Conservation (phyloP, 352 stramenopile genomes). For the Phytopythium mirpurense region DNA sequence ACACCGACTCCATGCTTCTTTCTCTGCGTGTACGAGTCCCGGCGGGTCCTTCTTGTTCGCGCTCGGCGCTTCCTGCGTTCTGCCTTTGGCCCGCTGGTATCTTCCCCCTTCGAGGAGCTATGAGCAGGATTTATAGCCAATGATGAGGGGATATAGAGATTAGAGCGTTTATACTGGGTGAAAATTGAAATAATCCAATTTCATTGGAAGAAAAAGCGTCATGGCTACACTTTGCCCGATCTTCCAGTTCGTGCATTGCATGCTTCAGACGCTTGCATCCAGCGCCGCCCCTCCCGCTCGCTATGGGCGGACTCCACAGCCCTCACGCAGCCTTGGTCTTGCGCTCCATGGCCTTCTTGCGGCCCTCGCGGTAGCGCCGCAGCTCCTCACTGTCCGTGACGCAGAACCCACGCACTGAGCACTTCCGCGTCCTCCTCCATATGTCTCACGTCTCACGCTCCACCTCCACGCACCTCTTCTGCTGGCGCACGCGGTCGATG, state of each 20-base stretch:
- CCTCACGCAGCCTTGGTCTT: constrained; percentile 29
- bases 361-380: constrained; percentile 48
- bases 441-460: not conserved
- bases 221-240: constrained; percentile 14
- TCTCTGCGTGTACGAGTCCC: constrained; percentile 5
- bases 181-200: not conserved
- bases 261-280: no score
- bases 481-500: constrained; percentile 64
- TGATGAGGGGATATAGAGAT: not conserved
- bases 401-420: not conserved
- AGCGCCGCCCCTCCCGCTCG: not conserved
- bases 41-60: no score
- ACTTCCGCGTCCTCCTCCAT: no score
- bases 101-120: constrained; percentile 1
- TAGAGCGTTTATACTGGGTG: not conserved
- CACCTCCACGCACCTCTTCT: constrained; percentile 39
- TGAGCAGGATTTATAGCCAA: not conserved
- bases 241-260: no score
- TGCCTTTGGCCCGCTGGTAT: not conserved
- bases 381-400: constrained; percentile 46
- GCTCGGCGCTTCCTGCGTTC: not conserved
- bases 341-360: constrained; percentile 53
- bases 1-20: constrained; percentile 76
- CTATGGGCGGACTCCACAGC: not conserved
- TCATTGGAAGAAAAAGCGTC: constrained; percentile 4